These are phyloP conservation scores for Entomortierella beljakovae DNA, from an alignment of 192 early-diverging fungal species.

Conservation along the genomic window DNA sequence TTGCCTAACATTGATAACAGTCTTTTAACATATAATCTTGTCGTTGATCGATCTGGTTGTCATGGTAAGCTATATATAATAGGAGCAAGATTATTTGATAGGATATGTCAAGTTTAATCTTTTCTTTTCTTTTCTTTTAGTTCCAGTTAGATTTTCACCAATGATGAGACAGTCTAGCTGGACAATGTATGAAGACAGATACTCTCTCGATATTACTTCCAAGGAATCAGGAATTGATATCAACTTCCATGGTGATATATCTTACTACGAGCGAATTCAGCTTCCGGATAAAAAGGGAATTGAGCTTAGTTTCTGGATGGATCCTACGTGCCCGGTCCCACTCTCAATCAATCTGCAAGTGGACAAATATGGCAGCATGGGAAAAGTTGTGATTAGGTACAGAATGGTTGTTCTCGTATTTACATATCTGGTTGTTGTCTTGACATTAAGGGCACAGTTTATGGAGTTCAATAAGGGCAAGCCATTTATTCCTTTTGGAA, in stretches of 20 bases:
- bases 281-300: conserved; percentile 54
- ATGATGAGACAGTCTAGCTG: conserved; percentile 67
- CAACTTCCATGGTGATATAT: conserved; percentile 64
- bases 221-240: conserved; percentile 44
- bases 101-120: not conserved
- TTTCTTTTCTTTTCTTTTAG: not conserved
- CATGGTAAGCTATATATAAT: conserved; percentile 28
- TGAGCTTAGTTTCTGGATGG: conserved; percentile 67
- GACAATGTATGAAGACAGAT: conserved; percentile 69
- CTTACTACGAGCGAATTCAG: conserved; percentile 54
- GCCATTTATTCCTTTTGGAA: conserved; percentile 37
- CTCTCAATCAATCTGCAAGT: conserved; percentile 65
- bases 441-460: conserved; percentile 67
- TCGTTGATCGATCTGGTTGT: conserved; percentile 54
- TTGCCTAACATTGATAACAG: conserved; percentile 66
- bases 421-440: conserved; percentile 72
- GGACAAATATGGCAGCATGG: conserved; percentile 79
- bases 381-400: conserved; percentile 76
- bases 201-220: conserved; percentile 56
- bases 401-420: conserved; percentile 77
- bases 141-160: conserved; percentile 56
- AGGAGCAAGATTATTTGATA: not conserved
- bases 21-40: conserved; percentile 64
- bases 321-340: conserved; percentile 62
- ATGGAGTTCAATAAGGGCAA: conserved; percentile 53